Base-by-base conservation (phyloP, 495 filamentous ascomycete genomes). In the Aspergillus indologenus region DNA sequence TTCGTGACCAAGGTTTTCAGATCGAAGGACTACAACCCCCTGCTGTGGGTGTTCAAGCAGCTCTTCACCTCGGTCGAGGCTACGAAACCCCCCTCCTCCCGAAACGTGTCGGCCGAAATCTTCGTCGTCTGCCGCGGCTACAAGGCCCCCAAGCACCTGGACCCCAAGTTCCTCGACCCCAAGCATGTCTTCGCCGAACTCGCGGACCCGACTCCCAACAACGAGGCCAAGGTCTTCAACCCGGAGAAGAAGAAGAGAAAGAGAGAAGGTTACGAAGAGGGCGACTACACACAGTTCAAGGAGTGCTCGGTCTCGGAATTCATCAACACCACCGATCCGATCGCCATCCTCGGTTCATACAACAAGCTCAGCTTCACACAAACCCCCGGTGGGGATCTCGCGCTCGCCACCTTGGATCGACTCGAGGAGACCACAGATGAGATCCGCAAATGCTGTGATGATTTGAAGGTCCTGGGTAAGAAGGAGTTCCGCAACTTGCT, bases 1-100 rank as follows among this genome's bases (percentile, higher is more conserved):
- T 99, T 99, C 57, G 91, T 98, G 52, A 99, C 94, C 46, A 99
- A 99, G 69, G 89, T 99, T 24, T 99, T 99, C 79, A 75, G 94
- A 58, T 95, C 90, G n/a, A 96, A 96, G 67, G 92, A 98, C 71
- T 97, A 96, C 81, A 96, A 97, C 70, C 84, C 89, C 48, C 77
- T 99, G 47, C 84, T 97, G 48, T 99, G 94, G 94, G 93, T 98
- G 45, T 95, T 96, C 80, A 96, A 96, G 65, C 95, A 98, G 71
- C 80, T 98, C 3, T 98, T 98, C 78, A 81, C 79, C 24, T 93
- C 92, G 47, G 94, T 98, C 52, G 92, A 98, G 66, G 92, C 94
- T 5, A 98, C 94, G 9, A 98, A 98, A 73, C 94, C 94, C 14
- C 94, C 94, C 5, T 96, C 93, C 4, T 96, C 91, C 1, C 81